These are phyloP conservation scores for Fraxinus paxiana DNA, from an alignment of 305 asterid genomes.

Conservation along the genomic window DNA sequence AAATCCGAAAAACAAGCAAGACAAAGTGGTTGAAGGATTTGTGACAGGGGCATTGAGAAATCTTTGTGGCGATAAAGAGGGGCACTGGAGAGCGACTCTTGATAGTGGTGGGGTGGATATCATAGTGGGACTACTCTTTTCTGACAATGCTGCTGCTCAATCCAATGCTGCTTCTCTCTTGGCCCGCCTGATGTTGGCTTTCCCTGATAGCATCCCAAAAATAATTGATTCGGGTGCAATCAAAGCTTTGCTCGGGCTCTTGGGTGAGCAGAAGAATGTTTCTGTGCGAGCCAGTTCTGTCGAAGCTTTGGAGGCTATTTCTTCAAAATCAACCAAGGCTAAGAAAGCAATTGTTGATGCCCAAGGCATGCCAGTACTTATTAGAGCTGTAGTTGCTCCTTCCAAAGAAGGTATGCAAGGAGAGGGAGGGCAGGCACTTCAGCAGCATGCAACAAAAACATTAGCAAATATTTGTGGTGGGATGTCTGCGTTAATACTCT, in stretches of 20 bases:
- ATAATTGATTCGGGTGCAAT: slow-evolving; percentile 66
- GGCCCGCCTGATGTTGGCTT: slow-evolving; percentile 59
- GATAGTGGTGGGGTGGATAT: slow-evolving; percentile 81
- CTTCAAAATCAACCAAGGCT: slow-evolving; percentile 59
- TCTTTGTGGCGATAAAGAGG: slow-evolving; percentile 84
- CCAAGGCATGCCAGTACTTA: slow-evolving; percentile 61
- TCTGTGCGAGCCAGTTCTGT: slow-evolving; percentile 79
- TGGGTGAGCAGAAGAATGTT: slow-evolving; percentile 56
- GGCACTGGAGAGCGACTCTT: slow-evolving; percentile 64
- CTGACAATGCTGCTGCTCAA: slow-evolving; percentile 59
- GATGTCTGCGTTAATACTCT: slow-evolving; percentile 50
- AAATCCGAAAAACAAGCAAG: slow-evolving; percentile 48
- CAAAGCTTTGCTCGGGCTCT: slow-evolving; percentile 54
- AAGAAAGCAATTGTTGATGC: slow-evolving; percentile 55
- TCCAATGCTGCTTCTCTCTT: slow-evolving; percentile 85
- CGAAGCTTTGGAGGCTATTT: slow-evolving; percentile 76
- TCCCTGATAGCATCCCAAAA: slow-evolving; percentile 59
- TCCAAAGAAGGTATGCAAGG: slow-evolving; percentile 83
- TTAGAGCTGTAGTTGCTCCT: slow-evolving; percentile 75
- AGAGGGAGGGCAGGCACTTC: slow-evolving; percentile 68
- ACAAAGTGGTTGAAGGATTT: slow-evolving; percentile 70
- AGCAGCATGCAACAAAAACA: slow-evolving; percentile 57
- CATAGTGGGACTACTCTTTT: slow-evolving; percentile 63
- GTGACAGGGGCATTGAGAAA: slow-evolving; percentile 77
- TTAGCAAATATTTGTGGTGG: slow-evolving; percentile 76